Conservation (phyloP, 2,329 filamentous ascomycete genomes). For the Epichloe typhina region DNA sequence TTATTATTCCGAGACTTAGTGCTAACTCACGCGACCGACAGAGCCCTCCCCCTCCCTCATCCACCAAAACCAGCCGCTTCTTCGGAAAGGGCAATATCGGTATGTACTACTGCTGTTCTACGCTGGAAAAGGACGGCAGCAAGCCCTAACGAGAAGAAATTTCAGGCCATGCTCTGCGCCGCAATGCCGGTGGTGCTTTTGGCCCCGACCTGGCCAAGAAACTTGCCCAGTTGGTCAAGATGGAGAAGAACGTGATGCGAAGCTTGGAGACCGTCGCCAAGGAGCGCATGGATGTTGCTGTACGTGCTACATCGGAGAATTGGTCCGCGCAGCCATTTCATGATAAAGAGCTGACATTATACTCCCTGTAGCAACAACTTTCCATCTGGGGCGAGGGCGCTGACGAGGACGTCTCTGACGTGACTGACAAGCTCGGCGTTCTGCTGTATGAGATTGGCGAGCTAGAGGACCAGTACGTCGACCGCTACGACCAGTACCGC, state of each 20-base stretch:
- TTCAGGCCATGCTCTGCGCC: conserved; percentile 53
- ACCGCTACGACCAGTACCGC: conserved; percentile 97
- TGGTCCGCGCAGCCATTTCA: not conserved
- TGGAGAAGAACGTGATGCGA: conserved; percentile 99
- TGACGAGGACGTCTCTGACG: conserved; percentile 96
- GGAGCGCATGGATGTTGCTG: conserved; percentile 96
- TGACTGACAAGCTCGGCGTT: conserved; percentile 97
- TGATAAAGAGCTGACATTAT: not conserved
- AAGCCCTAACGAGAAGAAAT: not conserved
- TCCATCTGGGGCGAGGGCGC: conserved; percentile 93
- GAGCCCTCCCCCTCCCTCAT: conserved; percentile 89
- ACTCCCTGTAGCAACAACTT: conserved; percentile 69
- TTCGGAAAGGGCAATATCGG: conserved; percentile 79
- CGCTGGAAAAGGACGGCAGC: not conserved
- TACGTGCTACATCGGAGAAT: conserved; percentile 36
- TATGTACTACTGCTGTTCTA: conserved; percentile 36
- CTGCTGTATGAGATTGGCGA: conserved; percentile 97
- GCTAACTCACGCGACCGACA: conserved; percentile 26
- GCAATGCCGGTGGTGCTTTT: conserved; percentile 64
- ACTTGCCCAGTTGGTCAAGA: conserved; percentile 94
- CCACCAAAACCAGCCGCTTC: conserved; percentile 80
- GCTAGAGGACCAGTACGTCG: conserved; percentile 94
- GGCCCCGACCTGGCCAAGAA: conserved; percentile 90
- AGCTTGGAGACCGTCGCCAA: conserved; percentile 89
- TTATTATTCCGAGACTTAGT: not conserved